Base-by-base conservation (phyloP, 257 asterid species). In the Primulina eburnea region DNA sequence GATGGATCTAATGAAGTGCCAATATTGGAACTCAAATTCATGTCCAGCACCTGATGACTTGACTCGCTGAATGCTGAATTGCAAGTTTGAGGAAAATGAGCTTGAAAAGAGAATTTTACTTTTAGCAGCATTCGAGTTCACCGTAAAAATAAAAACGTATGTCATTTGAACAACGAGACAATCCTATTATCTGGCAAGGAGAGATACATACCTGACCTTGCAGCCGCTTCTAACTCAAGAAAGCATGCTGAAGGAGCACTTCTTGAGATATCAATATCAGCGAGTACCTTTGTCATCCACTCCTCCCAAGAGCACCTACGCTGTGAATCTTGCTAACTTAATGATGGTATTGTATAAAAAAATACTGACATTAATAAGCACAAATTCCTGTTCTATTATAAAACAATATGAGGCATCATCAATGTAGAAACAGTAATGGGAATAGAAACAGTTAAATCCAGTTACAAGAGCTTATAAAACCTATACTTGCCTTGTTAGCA, bases 211-310 rank as follows among this genome's bases (percentile, higher is more conserved):
- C 95, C 71, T 28, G 87, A 82, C 76, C 96, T 82, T 74, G 85
- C 92, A 76, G 90, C 90, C n/a, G 88, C 92, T 82, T 89, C 96
- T 67, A 89, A 83, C 73, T 89, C 95, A 66, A 89, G 92, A 84
- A 87, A 89, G 77, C 78, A 84, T 55, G 89, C 95, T 62, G 86
- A 71, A 32, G 80, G 73, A 74, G 76, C 85, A 76, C 95, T 89
- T 82, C 90, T 80, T 68, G 95, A 89, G 68, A 87, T 52, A 73
- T 87, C 92, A 76, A 87, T 85, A 80, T 87, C 90, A 12, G 88
- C 81, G 40, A 89, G 88, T 72, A 87, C 73, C 34, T 79, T 85
- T 28, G 70, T 71, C 83, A 87, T 82, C 96, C 96, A 89, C 65
- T 81, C 87, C 79, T 88, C 96, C 87, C 87, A 77, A 72, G 77